Percentiles rank a stretch among this genome's conserved stretches.
These are phyloP conservation scores for Senecio squalidus DNA, from an alignment of 140 eudicot species.

Conservation along the genomic window DNA sequence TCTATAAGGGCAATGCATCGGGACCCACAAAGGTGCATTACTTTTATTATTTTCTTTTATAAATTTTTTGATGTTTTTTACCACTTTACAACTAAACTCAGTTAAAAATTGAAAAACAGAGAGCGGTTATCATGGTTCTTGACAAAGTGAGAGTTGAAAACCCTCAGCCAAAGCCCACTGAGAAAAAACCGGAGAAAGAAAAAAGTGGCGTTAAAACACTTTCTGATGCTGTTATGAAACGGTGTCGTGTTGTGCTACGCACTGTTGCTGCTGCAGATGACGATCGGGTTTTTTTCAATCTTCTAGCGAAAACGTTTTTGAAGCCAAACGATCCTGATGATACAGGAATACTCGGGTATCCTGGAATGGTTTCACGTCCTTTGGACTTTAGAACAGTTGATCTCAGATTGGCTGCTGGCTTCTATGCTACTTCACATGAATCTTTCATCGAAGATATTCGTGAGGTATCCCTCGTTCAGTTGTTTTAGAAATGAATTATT, in stretches of 20 bases:
- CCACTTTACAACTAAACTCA: background rate
- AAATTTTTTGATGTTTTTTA: background rate
- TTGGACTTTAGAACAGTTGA: constrained; percentile 91
- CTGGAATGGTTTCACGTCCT: constrained; percentile 95
- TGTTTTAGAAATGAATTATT: no score
- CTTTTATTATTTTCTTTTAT: background rate
- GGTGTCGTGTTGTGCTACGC: constrained; percentile 78
- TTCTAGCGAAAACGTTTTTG: constrained; percentile 55
- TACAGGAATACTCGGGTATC: constrained; percentile 79
- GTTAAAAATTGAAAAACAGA: constrained; percentile 38
- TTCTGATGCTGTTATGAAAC: constrained; percentile 68
- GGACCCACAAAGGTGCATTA: constrained; percentile 93
- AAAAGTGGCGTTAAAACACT: constrained; percentile 33
- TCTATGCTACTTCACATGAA: constrained; percentile 80
- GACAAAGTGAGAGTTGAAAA: constrained; percentile 44
- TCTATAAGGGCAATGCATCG: constrained; percentile 96
- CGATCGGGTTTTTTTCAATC: constrained; percentile 75
- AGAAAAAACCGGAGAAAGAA: constrained; percentile 68
- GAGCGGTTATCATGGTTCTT: constrained; percentile 66
- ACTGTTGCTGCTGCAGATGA: constrained; percentile 64
- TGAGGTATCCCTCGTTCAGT: constrained; percentile 50
- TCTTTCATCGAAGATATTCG: constrained; percentile 84
- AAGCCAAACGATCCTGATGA: constrained; percentile 76
- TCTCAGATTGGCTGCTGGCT: constrained; percentile 75
- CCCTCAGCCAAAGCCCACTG: constrained; percentile 43